A percentile compares a stretch with the other conserved stretches of the same genome.
Conservation (phyloP, 768 basidiomycete species). For the Calocybe cyanea region DNA sequence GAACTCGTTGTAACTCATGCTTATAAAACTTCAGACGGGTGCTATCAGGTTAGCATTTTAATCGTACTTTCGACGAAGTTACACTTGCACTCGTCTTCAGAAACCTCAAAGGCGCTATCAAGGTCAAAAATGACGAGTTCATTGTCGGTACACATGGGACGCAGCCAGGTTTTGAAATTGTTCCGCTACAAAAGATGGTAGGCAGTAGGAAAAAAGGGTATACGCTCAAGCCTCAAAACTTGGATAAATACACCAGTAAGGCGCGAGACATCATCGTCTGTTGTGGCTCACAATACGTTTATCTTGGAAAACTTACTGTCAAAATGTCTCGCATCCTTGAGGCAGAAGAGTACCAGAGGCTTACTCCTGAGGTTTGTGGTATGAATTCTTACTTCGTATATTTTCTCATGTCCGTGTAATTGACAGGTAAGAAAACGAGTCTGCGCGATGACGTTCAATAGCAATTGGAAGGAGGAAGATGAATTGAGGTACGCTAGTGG, state of each 20-base stretch:
- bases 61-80: not conserved
- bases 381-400: too few species aligned
- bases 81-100: not conserved
- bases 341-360: not conserved
- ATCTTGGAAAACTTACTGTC: not conserved
- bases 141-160: not conserved
- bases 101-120: not conserved
- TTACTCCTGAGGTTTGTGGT: not conserved
- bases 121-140: not conserved
- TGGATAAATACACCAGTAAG: not conserved
- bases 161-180: not conserved
- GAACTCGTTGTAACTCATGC: not conserved
- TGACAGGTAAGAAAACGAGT: not conserved
- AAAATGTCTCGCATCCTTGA: not conserved
- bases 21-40: not conserved
- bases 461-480: not conserved
- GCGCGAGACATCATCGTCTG: not conserved
- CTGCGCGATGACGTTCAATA: not conserved
- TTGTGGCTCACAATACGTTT: not conserved
- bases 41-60: not conserved
- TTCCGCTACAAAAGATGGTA: not conserved
- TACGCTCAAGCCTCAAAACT: not conserved
- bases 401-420: not conserved
- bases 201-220: not conserved
- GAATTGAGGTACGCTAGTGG: not conserved